These are phyloP conservation scores for Hypomyces rosellus DNA, from an alignment of 2,329 filamentous ascomycete species.

Conservation along the genomic window DNA sequence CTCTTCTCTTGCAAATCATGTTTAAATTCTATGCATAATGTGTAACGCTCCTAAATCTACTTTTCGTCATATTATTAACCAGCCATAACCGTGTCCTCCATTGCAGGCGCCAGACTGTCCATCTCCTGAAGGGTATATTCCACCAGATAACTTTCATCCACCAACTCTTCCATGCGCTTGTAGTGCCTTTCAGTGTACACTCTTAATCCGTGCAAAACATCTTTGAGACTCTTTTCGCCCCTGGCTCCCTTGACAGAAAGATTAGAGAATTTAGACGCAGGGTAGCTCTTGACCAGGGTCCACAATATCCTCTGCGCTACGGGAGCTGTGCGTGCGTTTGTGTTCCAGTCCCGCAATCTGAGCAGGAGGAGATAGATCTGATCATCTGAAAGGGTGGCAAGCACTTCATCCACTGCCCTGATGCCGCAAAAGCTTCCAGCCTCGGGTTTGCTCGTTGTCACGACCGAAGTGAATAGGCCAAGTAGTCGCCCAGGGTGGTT, in stretches of 20 bases:
- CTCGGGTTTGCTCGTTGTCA: slow-evolving; percentile 56
- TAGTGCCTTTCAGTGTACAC: slow-evolving; percentile 94
- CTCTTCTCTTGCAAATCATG: not conserved
- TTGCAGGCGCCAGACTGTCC: slow-evolving; percentile 59
- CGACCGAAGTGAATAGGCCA: slow-evolving; percentile 73
- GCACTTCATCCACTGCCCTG: slow-evolving; percentile 72
- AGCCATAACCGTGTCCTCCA: slow-evolving; percentile 37
- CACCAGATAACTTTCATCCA: slow-evolving; percentile 90
- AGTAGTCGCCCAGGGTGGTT: slow-evolving; percentile 90
- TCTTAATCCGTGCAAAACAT: slow-evolving; percentile 78
- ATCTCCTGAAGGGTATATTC: slow-evolving; percentile 92
- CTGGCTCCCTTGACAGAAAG: slow-evolving; percentile 54
- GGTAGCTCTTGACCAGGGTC: slow-evolving; percentile 73
- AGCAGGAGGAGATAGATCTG: slow-evolving; percentile 80
- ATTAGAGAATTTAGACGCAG: slow-evolving; percentile 67
- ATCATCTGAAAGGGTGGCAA: slow-evolving; percentile 71
- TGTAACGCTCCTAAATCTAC: too few relatives aligned
- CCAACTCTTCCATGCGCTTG: slow-evolving; percentile 77
- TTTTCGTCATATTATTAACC: slow-evolving; percentile 17
- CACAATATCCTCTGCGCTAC: slow-evolving; percentile 82
- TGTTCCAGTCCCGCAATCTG: slow-evolving; percentile 92
- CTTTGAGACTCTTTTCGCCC: slow-evolving; percentile 64
- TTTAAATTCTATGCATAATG: not conserved
- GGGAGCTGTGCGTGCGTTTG: slow-evolving; percentile 78
- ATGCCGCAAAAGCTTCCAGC: slow-evolving; percentile 57